Conservation (phyloP, 345 rosid genomes). For the Rhodomyrtus tomentosa region DNA sequence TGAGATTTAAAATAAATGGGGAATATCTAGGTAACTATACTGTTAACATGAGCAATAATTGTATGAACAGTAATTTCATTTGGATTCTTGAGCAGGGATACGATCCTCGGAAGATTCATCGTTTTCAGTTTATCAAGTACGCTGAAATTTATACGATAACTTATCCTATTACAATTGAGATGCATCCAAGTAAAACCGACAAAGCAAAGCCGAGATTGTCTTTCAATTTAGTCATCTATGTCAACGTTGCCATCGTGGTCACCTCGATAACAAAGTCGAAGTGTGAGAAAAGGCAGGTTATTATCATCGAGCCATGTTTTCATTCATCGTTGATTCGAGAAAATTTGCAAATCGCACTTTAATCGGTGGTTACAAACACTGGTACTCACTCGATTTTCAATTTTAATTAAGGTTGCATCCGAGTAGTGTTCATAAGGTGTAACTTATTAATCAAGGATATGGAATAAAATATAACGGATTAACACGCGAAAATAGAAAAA, state of each 20-base stretch:
- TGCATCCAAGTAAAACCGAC: neutral
- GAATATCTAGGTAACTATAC: neutral
- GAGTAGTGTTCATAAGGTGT: neutral
- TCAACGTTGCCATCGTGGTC: neutral
- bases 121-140: neutral
- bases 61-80: neutral
- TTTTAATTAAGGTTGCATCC: neutral
- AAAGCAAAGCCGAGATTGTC: neutral
- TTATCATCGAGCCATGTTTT: too few species aligned
- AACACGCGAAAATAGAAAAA: neutral
- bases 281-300: neutral
- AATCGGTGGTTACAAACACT: neutral
- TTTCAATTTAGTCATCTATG: neutral
- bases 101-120: fast-evolving
- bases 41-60: neutral
- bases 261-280: neutral
- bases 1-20: neutral
- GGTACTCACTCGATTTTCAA: neutral
- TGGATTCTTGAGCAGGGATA: neutral
- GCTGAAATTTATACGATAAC: neutral
- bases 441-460: neutral
- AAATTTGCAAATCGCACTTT: neutral
- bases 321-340: neutral
- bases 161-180: neutral
- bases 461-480: neutral